phyloP scores from a whole-genome alignment of 2,329 filamentous ascomycete species.

The Cladophialophora psammophila region DNA sequence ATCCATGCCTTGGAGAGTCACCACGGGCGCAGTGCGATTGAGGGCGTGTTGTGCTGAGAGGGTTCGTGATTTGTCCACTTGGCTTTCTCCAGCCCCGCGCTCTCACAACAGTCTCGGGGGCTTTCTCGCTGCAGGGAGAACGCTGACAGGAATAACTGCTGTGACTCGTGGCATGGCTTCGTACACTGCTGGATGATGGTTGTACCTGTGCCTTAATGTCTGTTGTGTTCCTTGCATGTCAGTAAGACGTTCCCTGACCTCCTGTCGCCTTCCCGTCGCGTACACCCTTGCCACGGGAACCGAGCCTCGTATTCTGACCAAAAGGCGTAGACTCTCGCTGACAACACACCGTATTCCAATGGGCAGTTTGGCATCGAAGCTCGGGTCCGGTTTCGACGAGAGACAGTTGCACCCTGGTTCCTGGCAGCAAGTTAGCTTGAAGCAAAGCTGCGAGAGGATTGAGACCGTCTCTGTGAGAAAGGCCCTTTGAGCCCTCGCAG shows the following conservation, averaged over 20 bases:
- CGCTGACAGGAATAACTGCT: constrained; percentile 19
- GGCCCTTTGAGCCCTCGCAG: constrained; percentile 18
- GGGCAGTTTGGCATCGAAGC: constrained; percentile 2
- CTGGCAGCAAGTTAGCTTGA: constrained; percentile 5
- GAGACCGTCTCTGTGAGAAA: constrained; percentile 4
- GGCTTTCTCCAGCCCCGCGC: constrained; percentile 16
- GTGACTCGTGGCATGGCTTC: constrained; percentile 18
- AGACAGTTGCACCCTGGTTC: neutral
- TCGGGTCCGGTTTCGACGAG: neutral
- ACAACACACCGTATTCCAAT: neutral
- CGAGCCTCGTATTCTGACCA: constrained; percentile 4
- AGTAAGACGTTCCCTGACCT: constrained; percentile 23
- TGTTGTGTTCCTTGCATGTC: constrained; percentile 36
- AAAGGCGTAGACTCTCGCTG: neutral
- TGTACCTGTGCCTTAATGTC: constrained; percentile 23
- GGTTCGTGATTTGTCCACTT: constrained; percentile 12
- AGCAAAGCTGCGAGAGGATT: constrained; percentile 12
- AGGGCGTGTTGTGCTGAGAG: neutral
- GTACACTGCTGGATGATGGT: constrained; percentile 7
- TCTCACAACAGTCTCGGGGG: constrained; percentile 19
- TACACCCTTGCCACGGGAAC: constrained; percentile 19
- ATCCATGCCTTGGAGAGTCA: constrained; percentile 10
- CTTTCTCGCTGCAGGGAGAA: constrained; percentile 13
- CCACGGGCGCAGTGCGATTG: constrained; percentile 21
- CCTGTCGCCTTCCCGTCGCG: constrained; percentile 18